Evolutionary conservation across 164 flowering plant species (phyloP).

Genomic region (Umbellularia californica): DNA sequence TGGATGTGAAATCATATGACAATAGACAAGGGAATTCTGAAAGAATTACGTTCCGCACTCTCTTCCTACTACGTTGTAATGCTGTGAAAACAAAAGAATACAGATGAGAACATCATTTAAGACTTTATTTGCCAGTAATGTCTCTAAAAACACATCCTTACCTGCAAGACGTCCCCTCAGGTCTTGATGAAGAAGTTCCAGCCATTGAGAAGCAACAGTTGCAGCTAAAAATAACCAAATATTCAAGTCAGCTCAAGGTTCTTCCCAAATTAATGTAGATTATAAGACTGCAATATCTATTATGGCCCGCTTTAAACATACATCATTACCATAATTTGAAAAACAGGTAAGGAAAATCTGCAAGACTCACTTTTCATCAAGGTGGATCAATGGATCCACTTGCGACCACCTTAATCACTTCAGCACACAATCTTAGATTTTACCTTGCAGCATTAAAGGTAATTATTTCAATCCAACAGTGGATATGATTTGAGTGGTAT

Average conservation of each 20-base stretch:
- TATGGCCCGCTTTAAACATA: background rate
- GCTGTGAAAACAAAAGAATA: slow-evolving; percentile 40
- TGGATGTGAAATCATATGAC: slow-evolving; percentile 51
- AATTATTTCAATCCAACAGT: background rate
- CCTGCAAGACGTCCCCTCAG: slow-evolving; percentile 86
- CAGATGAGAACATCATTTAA: background rate
- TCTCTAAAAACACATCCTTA: slow-evolving; percentile 13
- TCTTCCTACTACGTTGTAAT: slow-evolving; percentile 72
- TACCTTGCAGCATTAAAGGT: background rate
- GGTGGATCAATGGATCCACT: background rate
- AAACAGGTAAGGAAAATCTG: background rate
- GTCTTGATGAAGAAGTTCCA: slow-evolving; percentile 83
- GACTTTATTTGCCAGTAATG: background rate
- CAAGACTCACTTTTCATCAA: background rate
- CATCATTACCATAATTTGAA: background rate
- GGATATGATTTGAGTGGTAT: background rate
- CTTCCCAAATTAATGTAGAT: background rate
- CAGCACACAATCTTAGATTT: background rate
- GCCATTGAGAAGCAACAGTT: slow-evolving; percentile 89
- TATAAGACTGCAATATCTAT: background rate
- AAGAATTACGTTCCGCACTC: slow-evolving; percentile 58
- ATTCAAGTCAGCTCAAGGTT: slow-evolving; percentile 12
- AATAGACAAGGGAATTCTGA: slow-evolving; percentile 67
- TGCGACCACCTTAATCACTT: background rate
- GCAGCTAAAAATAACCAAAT: slow-evolving; percentile 60